Evolutionary conservation across 2,329 filamentous ascomycete species (phyloP), one percentile per base, ranked within the genome.

Genomic region (Paraphoma chrysanthemicola): DNA sequence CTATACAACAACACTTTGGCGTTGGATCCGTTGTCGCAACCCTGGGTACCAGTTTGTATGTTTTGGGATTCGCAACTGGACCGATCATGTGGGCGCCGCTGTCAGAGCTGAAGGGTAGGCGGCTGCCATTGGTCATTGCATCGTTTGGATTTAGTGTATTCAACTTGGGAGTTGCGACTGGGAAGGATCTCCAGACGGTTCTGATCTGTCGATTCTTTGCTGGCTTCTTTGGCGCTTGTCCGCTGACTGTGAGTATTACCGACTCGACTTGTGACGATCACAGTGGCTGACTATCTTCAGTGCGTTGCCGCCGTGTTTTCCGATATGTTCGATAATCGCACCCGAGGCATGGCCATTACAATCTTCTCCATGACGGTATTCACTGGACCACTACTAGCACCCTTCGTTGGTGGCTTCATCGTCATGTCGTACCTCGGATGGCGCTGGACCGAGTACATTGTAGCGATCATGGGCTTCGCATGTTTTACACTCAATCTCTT

Each of bases 361-460:
- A 72, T 83, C 4, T 86, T 84, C 68, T 77, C 78, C 31, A 79
- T 81, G 66, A 82, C 79, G 3, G 82, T 81, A 0, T 85, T 86
- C 58, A 72, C 80, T 3, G 83, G 83, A 0, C 83, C 83, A 0
- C 73, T 84, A 31, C 63, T 84, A 8, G 83, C 82, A 2, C 83
- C 83, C 3, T 85, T 85, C 53, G 80, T 85, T 45, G 83, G 83
- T 43, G 83, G 83, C 10, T 85, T 85, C 69, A 83, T 83, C 56
- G 78, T 81, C 60, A 78, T 81, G 55, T 80, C 79, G 39, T 59
- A 78, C 17, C 76, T 85, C 1, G 82, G 82, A 30, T 86, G 83
- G 82, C 79, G 83, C 42, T 86, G 82, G 82, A 85, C 83, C 1
- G 75, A 81, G 30, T 87, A 84, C 63, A 77, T 87, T 44, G 78